Percentiles rank a stretch among this genome's conserved stretches.
phyloP scores from a whole-genome alignment of 495 filamentous ascomycete species.

The Neurospora intermedia region DNA sequence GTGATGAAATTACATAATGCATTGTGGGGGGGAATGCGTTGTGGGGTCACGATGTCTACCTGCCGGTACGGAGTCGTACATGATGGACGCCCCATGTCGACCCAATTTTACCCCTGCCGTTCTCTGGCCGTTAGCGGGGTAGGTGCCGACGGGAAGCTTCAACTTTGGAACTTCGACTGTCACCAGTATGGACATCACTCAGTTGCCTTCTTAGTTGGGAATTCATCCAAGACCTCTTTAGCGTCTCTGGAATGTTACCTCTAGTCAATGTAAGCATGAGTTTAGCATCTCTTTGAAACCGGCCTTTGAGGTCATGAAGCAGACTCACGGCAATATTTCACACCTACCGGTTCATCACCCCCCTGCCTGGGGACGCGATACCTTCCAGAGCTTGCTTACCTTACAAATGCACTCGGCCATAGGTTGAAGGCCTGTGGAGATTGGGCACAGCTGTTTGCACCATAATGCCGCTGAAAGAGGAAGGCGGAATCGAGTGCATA shows the following conservation, averaged over 20 bases:
- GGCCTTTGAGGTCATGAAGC: background rate
- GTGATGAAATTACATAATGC: too few relatives aligned
- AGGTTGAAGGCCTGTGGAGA: background rate
- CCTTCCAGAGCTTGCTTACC: background rate
- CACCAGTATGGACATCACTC: background rate
- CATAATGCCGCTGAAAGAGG: background rate
- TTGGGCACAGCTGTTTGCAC: background rate
- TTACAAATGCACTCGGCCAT: background rate
- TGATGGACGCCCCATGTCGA: background rate
- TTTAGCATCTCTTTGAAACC: background rate
- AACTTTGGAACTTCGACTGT: background rate
- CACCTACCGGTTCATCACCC: background rate
- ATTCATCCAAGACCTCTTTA: background rate
- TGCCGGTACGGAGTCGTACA: background rate
- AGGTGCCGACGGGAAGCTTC: background rate
- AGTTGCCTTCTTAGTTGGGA: background rate
- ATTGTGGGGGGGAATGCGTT: too few relatives aligned
- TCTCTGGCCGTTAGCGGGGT: background rate
- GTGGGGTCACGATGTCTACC: background rate
- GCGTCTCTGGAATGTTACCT: too few relatives aligned
- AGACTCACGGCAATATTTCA: background rate
- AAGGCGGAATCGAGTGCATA: background rate
- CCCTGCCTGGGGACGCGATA: background rate
- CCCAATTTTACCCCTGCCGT: background rate
- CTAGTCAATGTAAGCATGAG: background rate